Conservation (phyloP, 2,329 filamentous ascomycete genomes). For the Epichloe scottii region DNA sequence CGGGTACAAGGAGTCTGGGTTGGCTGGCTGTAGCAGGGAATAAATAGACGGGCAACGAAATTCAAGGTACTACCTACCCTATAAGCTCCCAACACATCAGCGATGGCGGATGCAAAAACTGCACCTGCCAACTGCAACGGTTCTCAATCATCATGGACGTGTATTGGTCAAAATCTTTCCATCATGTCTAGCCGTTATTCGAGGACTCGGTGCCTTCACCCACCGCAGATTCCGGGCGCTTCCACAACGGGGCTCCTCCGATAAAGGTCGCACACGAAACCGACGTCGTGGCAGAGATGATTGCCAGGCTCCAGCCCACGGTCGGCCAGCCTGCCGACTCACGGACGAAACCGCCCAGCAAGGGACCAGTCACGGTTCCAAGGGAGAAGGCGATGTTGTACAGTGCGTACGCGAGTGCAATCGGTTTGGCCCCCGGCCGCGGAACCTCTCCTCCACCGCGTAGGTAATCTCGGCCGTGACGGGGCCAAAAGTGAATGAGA, state of each 20-base stretch:
- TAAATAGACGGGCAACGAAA: too few relatives aligned
- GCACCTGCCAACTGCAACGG: neutral
- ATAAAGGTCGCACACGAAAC: slow-evolving; percentile 17
- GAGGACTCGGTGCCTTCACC: neutral
- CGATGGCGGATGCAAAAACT: too few relatives aligned
- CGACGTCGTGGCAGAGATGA: slow-evolving; percentile 17
- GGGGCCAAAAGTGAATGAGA: slow-evolving; percentile 20
- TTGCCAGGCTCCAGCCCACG: slow-evolving; percentile 19
- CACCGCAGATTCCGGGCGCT: slow-evolving; percentile 4
- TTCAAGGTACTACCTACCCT: too few relatives aligned
- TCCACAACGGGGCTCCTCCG: slow-evolving; percentile 16
- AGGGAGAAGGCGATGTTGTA: slow-evolving; percentile 24
- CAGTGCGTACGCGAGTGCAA: slow-evolving; percentile 22
- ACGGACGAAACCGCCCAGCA: slow-evolving; percentile 23
- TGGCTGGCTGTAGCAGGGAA: too few relatives aligned
- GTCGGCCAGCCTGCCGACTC: slow-evolving; percentile 20
- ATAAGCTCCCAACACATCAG: too few relatives aligned
- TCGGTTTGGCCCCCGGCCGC: slow-evolving; percentile 11
- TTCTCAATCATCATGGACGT: neutral
- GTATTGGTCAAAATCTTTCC: neutral
- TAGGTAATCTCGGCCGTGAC: slow-evolving; percentile 25
- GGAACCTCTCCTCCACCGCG: slow-evolving; percentile 14
- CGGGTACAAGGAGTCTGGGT: too few relatives aligned
- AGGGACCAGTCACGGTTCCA: slow-evolving; percentile 20
- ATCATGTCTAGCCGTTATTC: too few relatives aligned